Percentiles rank a stretch among this genome's conserved stretches.
These are phyloP conservation scores for Cryptosporidium xiaoi DNA, from an alignment of 169 alveolate species.

Conservation along the genomic window DNA sequence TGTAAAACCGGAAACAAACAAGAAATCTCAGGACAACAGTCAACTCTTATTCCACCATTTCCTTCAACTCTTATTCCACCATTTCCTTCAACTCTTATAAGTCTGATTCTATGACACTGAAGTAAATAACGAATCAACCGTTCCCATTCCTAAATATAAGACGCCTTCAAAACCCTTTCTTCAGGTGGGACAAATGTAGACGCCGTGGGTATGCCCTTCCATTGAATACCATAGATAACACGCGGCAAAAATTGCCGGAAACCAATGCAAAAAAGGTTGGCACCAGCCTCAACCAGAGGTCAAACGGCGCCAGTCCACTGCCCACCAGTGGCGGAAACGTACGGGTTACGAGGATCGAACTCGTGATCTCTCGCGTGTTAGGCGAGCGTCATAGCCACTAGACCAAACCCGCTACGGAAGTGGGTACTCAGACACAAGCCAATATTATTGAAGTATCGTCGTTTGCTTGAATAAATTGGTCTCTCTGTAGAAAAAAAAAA, in stretches of 20 bases:
- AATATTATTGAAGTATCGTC: no score
- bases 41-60: neutral
- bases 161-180: neutral
- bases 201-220: no score
- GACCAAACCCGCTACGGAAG: conserved; percentile 89
- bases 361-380: conserved; percentile 94
- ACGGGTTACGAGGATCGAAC: conserved; percentile 95
- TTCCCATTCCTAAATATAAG: neutral
- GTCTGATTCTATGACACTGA: neutral
- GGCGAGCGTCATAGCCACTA: conserved; percentile 94
- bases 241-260: no score
- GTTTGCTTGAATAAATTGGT: no score
- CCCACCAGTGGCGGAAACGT: conserved; percentile 14
- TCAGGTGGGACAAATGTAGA: no score
- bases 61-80: neutral
- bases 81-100: neutral
- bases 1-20: neutral
- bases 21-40: no score
- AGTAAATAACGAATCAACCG: neutral
- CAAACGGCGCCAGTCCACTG: neutral
- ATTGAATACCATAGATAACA: no score
- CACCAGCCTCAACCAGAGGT: neutral
- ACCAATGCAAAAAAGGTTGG: no score
- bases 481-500: no score
- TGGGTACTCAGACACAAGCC: neutral